Evolutionary conservation across 2,329 filamentous ascomycete genomes (phyloP).

Genomic region (Fusarium sp.): DNA sequence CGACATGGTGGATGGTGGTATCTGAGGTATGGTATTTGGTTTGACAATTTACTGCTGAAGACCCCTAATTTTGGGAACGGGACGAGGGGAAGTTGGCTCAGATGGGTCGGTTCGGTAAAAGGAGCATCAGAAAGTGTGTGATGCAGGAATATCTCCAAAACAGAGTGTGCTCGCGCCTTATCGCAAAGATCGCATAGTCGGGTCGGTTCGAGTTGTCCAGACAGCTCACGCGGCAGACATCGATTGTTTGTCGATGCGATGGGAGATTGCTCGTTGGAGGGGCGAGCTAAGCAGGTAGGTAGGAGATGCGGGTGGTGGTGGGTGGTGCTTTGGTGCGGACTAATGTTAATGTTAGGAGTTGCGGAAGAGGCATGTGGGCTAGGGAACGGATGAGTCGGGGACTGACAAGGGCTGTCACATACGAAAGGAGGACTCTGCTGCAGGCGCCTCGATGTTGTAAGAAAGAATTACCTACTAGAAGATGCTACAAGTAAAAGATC

Average conservation of each 20-base stretch:
- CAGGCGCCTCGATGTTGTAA: constrained; percentile 11
- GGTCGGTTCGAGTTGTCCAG: constrained; percentile 42
- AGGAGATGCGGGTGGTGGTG: constrained; percentile 40
- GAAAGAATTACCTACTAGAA: background rate
- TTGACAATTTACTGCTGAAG: constrained; percentile 34
- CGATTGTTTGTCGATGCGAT: constrained; percentile 40
- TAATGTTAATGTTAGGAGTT: constrained; percentile 31
- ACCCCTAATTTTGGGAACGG: constrained; percentile 38
- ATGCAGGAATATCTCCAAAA: constrained; percentile 37
- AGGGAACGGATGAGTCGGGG: constrained; percentile 32
- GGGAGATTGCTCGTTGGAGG: constrained; percentile 41
- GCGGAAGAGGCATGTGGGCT: constrained; percentile 37
- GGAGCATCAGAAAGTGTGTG: constrained; percentile 5
- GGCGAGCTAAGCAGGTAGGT: constrained; percentile 37
- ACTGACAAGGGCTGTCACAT: constrained; percentile 15
- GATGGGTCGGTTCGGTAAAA: constrained; percentile 19
- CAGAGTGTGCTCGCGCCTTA: constrained; percentile 38
- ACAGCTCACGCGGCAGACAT: constrained; percentile 44
- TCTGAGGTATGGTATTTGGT: constrained; percentile 18
- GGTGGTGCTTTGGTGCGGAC: constrained; percentile 30
- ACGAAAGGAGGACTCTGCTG: constrained; percentile 5
- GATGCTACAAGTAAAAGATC: background rate
- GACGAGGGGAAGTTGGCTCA: constrained; percentile 23
- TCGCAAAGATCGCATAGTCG: constrained; percentile 49
- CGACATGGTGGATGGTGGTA: constrained; percentile 57